Base-by-base conservation (phyloP, 495 filamentous ascomycete species). In the Xylaria flabelliformis region DNA sequence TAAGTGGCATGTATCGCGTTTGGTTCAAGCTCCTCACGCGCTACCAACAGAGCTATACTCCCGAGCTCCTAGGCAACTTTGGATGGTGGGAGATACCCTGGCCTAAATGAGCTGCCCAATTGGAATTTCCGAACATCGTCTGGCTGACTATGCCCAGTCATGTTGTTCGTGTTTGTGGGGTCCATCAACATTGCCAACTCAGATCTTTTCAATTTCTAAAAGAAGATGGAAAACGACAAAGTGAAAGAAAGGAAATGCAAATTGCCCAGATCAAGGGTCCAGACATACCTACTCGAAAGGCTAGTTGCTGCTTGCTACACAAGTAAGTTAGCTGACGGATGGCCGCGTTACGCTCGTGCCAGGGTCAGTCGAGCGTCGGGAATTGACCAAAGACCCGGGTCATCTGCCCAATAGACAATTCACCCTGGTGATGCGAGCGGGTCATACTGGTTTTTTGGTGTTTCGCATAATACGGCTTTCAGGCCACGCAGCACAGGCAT, bases 371-470 rank as follows among this genome's bases (percentile, higher is more conserved):
- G 66, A 58, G 53, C 66, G 24, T 15, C 21, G 34, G 61, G 36
- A 63, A 42, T 26, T 39, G n/a, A 63, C 32, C 39, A 63, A 63
- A 26, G 66, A 51, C 24, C 39, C 46, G 51, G 51, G 66, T 68
- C 66, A 68, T 46, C 66, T 68, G 66, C 48, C 66, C 66, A 68
- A 59, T 68, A 29, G 51, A 59, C 39, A 32, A 32, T 53, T 53
- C 64, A 55, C 41, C 32, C n/a, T 48, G 44, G 15, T 19, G 42
- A 17, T 36, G 48, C 29, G 65, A 21, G 65, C 50, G 24, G 65
- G 50, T 67, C 65, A 67, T 55, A 9, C 32, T 41, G 48, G 15
- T 24, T 26, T 24, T 26, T 26, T 67, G 48, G 65, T 56, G 64
- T 67, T 39, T 56, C 51, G 65, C 65, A 68, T 58, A 56, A 58